Percentiles rank a stretch among this genome's conserved stretches.
These are phyloP conservation scores for Maudiozyma saulgeensis DNA, from an alignment of 805 yeast species.

Conservation along the genomic window DNA sequence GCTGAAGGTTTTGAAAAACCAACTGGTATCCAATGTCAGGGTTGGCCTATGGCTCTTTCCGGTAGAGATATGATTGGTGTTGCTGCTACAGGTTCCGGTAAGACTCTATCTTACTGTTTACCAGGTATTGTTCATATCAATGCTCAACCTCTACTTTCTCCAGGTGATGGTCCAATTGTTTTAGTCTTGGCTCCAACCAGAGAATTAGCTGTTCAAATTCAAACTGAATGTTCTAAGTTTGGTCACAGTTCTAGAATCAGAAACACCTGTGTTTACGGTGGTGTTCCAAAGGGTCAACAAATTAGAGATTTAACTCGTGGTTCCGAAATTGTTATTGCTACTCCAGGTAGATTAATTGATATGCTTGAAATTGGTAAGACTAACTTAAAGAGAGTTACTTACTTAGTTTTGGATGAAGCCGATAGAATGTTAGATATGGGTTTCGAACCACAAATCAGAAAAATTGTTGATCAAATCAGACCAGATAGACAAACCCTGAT, in stretches of 20 bases:
- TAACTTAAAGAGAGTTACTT: constrained; percentile 90
- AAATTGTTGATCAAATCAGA: constrained; percentile 94
- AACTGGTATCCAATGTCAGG: constrained; percentile 97
- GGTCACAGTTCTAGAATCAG: constrained; percentile 87
- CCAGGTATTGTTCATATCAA: constrained; percentile 97
- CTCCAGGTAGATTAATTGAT: constrained; percentile 98
- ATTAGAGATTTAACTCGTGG: constrained; percentile 93
- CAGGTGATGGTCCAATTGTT: constrained; percentile 97
- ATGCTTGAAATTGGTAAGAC: constrained; percentile 94
- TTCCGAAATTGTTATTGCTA: constrained; percentile 91
- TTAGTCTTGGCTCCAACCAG: constrained; percentile 96
- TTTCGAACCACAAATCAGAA: constrained; percentile 98
- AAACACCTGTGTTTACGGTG: constrained; percentile 97
- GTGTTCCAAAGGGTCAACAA: constrained; percentile 98
- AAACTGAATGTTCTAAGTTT: constrained; percentile 89
- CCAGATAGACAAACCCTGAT: constrained; percentile 98
- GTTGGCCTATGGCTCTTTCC: constrained; percentile 99
- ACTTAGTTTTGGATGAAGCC: constrained; percentile 96
- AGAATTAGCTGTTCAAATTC: constrained; percentile 97
- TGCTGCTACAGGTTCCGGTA: constrained; percentile 98
- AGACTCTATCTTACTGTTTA: constrained; percentile 91
- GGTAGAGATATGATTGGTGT: constrained; percentile 99
- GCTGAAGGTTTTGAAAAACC: constrained; percentile 90
- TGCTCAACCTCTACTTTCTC: constrained; percentile 88
- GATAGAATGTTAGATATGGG: constrained; percentile 99